Evolutionary conservation across 352 stramenopile genomes (phyloP), one percentile per base, ranked within the genome.

Genomic region (Plasmopara viticola): DNA sequence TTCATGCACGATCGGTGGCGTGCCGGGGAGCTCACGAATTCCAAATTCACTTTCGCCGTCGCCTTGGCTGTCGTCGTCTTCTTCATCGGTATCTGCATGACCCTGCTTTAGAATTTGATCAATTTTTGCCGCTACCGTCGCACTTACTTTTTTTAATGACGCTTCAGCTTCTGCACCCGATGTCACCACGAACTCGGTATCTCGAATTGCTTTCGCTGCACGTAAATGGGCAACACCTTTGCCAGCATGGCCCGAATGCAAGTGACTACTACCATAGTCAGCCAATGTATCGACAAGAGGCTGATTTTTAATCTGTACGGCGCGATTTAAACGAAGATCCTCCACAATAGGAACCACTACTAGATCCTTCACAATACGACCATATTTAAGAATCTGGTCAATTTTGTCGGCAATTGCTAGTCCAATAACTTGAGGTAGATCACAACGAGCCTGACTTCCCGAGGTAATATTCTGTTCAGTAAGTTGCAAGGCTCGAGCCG

Each of bases 371-470:
- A 39, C 44, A 29, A 49, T 49, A 10, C 44, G 28, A 9, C 44
- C 44, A 49, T 40, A 40, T 15, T 40, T 49, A 7, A 49, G 20
- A 49, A 49, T 49, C 9, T 49, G 44, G 15, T 49, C 44, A 40
- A 49, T 49, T 7, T 38, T 39, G 44, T 39, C 44, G 9, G 44
- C 44, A 40, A 49, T 49, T 39, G 28, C 14, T 8, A 31, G 13
- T 10, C 28, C 15, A n/a, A 40, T 15, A 6, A 49, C 33, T 14
- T 38, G 44, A 6, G 28, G 30, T 29, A 49, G 12, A 9, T 14
- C 13, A 31, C 44, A 15, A 49, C 29, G 44, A 40, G 44, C 44
- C 8, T 49, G 29, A 25, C 39, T 15, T 49, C 28, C 44, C 2
- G 44, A 49, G 15, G 5, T 49, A 10, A 49, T 15, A 28, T 39